Evolutionary conservation across 495 filamentous ascomycete species (phyloP).

Genomic region (Trichoderma gamsii): DNA sequence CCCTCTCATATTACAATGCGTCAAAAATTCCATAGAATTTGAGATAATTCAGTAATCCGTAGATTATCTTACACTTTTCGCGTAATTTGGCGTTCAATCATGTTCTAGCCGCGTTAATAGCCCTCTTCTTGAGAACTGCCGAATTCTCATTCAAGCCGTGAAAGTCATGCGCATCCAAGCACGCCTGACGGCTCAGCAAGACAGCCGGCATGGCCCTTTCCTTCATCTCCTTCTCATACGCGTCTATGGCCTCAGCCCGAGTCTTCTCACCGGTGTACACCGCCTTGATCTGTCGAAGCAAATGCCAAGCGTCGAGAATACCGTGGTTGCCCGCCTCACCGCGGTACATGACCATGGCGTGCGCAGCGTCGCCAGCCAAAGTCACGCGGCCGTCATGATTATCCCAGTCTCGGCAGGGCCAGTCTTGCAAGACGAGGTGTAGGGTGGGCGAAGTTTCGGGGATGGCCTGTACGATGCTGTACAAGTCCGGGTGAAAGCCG

Average conservation of each 20-base stretch:
- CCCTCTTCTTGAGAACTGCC: slow-evolving; percentile 24
- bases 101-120: slow-evolving; percentile 19
- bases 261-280: slow-evolving; percentile 16
- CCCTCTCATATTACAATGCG: no score
- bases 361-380: slow-evolving; percentile 49
- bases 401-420: slow-evolving; percentile 37
- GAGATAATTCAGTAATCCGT: no score
- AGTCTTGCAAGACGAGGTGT: slow-evolving; percentile 11
- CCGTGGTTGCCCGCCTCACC: slow-evolving; percentile 47
- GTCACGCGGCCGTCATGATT: slow-evolving; percentile 42
- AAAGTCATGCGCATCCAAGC: slow-evolving; percentile 29
- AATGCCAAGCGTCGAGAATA: slow-evolving; percentile 35
- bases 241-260: slow-evolving; percentile 28
- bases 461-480: background rate
- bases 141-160: slow-evolving; percentile 19
- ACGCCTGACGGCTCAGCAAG: slow-evolving; percentile 45
- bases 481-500: slow-evolving; percentile 10
- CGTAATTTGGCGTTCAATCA: no score
- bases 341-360: slow-evolving; percentile 50
- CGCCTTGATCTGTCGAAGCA: slow-evolving; percentile 22
- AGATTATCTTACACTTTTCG: no score
- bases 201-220: slow-evolving; percentile 40
- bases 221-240: slow-evolving; percentile 45
- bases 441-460: background rate
- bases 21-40: no score